Conservation (phyloP, 805 yeast species). For the Myxozyma mucilagina region DNA sequence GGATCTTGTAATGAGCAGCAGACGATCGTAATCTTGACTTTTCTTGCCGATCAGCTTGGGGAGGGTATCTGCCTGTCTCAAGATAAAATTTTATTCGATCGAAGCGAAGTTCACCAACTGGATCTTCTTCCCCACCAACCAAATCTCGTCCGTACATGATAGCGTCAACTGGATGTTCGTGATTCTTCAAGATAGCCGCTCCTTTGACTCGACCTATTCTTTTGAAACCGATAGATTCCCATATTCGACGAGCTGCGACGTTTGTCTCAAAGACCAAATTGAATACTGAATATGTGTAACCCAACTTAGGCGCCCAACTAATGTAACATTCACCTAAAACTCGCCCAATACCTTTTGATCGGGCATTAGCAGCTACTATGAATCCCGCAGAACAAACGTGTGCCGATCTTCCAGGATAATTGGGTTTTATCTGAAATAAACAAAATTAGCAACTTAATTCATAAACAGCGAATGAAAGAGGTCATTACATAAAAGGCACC, state of each 20-base stretch:
- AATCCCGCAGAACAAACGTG: conserved; percentile 91
- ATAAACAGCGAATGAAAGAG: neutral
- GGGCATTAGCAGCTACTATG: conserved; percentile 86
- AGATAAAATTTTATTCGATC: conserved; percentile 77
- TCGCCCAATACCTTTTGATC: conserved; percentile 89
- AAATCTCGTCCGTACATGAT: conserved; percentile 81
- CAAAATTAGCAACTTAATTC: neutral
- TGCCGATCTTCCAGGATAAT: conserved; percentile 88
- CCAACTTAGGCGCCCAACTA: conserved; percentile 88
- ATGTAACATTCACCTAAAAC: conserved; percentile 79
- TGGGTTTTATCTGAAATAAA: conserved; percentile 61
- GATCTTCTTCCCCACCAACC: conserved; percentile 54
- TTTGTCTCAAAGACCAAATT: conserved; percentile 88
- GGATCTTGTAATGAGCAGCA: conserved; percentile 71
- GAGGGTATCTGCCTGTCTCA: conserved; percentile 84
- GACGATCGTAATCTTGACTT: conserved; percentile 80
- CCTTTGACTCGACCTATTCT: conserved; percentile 76
- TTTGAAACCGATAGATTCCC: conserved; percentile 74
- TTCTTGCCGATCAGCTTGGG: conserved; percentile 75
- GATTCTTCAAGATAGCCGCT: conserved; percentile 87
- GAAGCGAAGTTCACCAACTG: conserved; percentile 56
- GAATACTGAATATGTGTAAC: conserved; percentile 81
- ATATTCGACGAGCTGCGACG: conserved; percentile 73
- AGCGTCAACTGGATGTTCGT: conserved; percentile 83
- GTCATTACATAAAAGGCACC: conserved; percentile 64